Evolutionary conservation across 495 filamentous ascomycete species (phyloP).

Genomic region (Aspergillus homomorphus): DNA sequence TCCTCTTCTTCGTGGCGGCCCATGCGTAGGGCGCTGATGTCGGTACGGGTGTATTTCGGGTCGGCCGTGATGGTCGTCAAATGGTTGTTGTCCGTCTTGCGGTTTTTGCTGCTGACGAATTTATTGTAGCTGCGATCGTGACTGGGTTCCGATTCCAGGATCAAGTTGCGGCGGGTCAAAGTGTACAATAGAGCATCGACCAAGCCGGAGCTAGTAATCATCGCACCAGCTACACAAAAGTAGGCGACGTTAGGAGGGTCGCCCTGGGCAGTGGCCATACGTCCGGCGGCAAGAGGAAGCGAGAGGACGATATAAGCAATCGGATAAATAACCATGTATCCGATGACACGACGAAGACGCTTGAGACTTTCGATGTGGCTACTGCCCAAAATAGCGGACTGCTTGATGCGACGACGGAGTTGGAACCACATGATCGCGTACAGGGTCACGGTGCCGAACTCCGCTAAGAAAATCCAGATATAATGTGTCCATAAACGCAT

Average conservation of each 20-base stretch:
- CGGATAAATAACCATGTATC: conserved; percentile 73
- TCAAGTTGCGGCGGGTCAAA: conserved; percentile 55
- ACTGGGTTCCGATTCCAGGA: conserved; percentile 45
- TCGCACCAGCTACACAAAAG: conserved; percentile 66
- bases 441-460: conserved; percentile 60
- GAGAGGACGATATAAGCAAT: conserved; percentile 71
- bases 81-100: conserved; percentile 28
- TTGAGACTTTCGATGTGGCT: conserved; percentile 37
- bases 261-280: conserved; percentile 63
- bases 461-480: conserved; percentile 72
- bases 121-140: conserved; percentile 37
- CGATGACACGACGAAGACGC: conserved; percentile 49
- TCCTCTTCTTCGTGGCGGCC: conserved; percentile 20
- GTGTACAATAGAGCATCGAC: conserved; percentile 72
- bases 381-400: conserved; percentile 39
- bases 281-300: conserved; percentile 65
- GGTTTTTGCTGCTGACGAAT: conserved; percentile 33
- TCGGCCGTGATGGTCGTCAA: conserved; percentile 37
- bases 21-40: conserved; percentile 26
- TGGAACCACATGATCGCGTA: conserved; percentile 64
- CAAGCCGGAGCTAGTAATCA: conserved; percentile 72
- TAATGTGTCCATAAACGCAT: conserved; percentile 73
- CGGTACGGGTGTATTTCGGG: conserved; percentile 21
- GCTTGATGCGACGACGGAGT: conserved; percentile 47
- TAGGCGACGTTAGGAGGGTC: conserved; percentile 51